Evolutionary conservation across 495 filamentous ascomycete species (phyloP), one percentile per base, ranked within the genome.

Genomic region (Penicillium verhagenii): DNA sequence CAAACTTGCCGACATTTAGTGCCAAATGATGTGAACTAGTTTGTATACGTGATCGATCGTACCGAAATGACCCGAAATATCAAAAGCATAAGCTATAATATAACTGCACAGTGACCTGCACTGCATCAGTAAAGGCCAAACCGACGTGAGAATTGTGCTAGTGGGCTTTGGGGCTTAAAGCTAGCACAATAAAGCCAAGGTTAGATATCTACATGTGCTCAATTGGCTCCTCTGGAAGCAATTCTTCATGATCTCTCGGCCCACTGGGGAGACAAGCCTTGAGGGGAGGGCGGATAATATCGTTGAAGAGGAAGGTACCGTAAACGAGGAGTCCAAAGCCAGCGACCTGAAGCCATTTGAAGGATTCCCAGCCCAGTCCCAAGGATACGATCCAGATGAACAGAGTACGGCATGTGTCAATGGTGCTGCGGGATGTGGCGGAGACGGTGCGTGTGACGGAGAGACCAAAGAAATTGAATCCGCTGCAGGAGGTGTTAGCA

Each of bases 341-440:
- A 2, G 82, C 68, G 3, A 98, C 90, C 72, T 98, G 94, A 9
- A 98, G 81, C 88, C 92, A 96, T 74, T 97, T 98, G 83, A 98
- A 98, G 9, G 82, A 85, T 72, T 98, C 94, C 94, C 94, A 98
- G 48, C 94, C 92, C 0, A 98, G 81, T 6, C 88, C 91, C 9
- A 98, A 81, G 3, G 90, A 95, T 16, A 96, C 90, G 24, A 98
- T 80, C 94, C 94, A 98, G 75, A 98, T 97, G 79, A 97, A 97
- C 3, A 98, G 81, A 0, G 94, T 98, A 1, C 94, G 87, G 77
- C 92, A 97, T 1, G 95, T 98, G 68, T 98, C 94, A 60, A 98
- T 97, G 11, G 92, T 96, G 52, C 90, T 95, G 46, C 94, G 86
- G 0, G 92, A 88, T 0, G 94, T 98, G 19, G 94, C 94, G 39